These are phyloP conservation scores for Trichocladium uniseriatum DNA, from an alignment of 495 filamentous ascomycete species.

Conservation along the genomic window DNA sequence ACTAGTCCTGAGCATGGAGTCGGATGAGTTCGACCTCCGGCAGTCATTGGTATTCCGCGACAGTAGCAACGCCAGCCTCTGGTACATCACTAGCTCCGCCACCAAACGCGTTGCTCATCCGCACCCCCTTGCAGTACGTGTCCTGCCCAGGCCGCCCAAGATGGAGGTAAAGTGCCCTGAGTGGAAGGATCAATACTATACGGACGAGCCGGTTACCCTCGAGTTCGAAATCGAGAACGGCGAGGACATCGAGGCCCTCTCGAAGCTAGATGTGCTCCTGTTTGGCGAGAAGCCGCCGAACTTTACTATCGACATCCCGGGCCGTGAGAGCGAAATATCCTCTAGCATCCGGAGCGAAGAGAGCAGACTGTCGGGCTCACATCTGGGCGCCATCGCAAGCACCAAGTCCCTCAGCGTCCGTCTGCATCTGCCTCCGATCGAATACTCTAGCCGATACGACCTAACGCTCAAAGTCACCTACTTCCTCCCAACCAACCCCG, in stretches of 20 bases:
- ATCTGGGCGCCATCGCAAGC: slow-evolving; percentile 41
- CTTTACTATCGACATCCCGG: slow-evolving; percentile 34
- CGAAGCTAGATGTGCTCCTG: slow-evolving; percentile 57
- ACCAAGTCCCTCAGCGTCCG: slow-evolving; percentile 29
- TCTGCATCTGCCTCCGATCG: slow-evolving; percentile 42
- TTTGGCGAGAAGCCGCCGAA: slow-evolving; percentile 50
- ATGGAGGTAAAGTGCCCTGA: slow-evolving; percentile 60
- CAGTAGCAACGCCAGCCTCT: slow-evolving; percentile 32
- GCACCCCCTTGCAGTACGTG: slow-evolving; percentile 47
- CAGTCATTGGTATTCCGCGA: slow-evolving; percentile 50
- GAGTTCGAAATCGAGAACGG: slow-evolving; percentile 66
- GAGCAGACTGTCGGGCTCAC: slow-evolving; percentile 25
- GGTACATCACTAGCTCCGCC: slow-evolving; percentile 46
- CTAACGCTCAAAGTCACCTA: slow-evolving; percentile 67
- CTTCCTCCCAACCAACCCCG: slow-evolving; percentile 66
- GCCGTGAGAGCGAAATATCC: slow-evolving; percentile 22
- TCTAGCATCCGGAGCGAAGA: slow-evolving; percentile 24
- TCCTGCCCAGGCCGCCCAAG: slow-evolving; percentile 87
- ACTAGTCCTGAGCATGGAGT: slow-evolving; percentile 52
- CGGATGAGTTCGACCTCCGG: slow-evolving; percentile 58
- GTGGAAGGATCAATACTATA: slow-evolving; percentile 64
- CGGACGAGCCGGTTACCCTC: slow-evolving; percentile 63
- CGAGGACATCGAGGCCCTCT: slow-evolving; percentile 70
- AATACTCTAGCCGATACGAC: slow-evolving; percentile 51
- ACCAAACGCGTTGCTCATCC: slow-evolving; percentile 40